A percentile compares a stretch with the other conserved stretches of the same genome.
These are phyloP conservation scores for Volvariella volvacea DNA, from an alignment of 1,284 basidiomycete species.

Conservation along the genomic window DNA sequence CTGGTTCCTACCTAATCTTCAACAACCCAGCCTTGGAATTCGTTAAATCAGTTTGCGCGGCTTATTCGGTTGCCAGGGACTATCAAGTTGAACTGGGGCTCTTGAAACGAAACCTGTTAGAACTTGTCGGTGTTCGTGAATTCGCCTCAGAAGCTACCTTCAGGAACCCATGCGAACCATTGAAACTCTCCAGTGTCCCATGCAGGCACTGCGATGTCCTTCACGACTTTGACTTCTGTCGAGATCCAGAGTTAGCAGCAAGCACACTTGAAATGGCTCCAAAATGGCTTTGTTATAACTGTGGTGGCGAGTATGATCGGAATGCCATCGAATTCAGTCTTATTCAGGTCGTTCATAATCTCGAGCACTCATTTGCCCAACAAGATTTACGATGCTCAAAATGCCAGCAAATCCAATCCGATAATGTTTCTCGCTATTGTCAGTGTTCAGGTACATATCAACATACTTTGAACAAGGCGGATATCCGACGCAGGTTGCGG, in stretches of 20 bases:
- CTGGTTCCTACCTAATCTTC: conserved; percentile 77
- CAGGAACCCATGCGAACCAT: conserved; percentile 89
- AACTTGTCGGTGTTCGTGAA: conserved; percentile 83
- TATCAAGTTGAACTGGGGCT: conserved; percentile 83
- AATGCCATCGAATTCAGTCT: conserved; percentile 81
- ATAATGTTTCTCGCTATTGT: conserved; percentile 84
- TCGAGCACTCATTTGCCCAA: conserved; percentile 76
- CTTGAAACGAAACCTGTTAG: conserved; percentile 85
- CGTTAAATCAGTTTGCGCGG: conserved; percentile 83
- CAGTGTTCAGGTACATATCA: conserved; percentile 83
- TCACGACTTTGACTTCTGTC: conserved; percentile 91
- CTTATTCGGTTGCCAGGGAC: conserved; percentile 74
- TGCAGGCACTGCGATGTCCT: conserved; percentile 88
- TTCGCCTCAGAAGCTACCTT: conserved; percentile 83
- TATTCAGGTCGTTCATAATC: conserved; percentile 67
- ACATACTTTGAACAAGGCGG: conserved; percentile 63
- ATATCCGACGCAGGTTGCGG: conserved; percentile 61
- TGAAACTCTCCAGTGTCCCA: conserved; percentile 83
- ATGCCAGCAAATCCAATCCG: conserved; percentile 84
- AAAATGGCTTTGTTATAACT: conserved; percentile 64
- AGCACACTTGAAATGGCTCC: conserved; percentile 39
- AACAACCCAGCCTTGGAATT: conserved; percentile 85
- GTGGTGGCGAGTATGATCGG: conserved; percentile 86
- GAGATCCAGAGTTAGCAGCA: conserved; percentile 84
- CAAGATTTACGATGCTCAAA: conserved; percentile 87